Evolutionary conservation across 352 stramenopile genomes (phyloP).

Genomic region (Pythium graminicola): DNA sequence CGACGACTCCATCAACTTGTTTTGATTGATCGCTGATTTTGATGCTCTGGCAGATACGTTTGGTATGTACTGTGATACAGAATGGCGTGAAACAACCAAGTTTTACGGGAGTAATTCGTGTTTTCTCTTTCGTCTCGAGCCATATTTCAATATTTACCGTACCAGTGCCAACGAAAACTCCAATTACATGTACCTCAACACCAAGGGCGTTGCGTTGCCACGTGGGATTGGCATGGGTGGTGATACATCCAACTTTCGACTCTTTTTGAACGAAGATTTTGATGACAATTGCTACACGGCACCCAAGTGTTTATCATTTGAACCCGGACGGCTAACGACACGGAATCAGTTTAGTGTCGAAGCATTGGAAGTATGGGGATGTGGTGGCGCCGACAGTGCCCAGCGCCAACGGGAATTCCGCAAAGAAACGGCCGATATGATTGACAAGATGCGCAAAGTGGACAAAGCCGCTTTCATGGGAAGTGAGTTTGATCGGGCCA

Average conservation of each 20-base stretch:
- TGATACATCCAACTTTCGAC: slow-evolving; percentile 59
- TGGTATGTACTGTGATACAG: slow-evolving; percentile 80
- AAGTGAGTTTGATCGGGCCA: slow-evolving; percentile 79
- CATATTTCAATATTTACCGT: slow-evolving; percentile 57
- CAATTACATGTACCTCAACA: slow-evolving; percentile 87
- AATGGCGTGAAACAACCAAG: slow-evolving; percentile 77
- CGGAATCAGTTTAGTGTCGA: slow-evolving; percentile 57
- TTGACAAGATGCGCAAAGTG: slow-evolving; percentile 76
- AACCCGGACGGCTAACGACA: slow-evolving; percentile 50
- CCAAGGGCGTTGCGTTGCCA: slow-evolving; percentile 68
- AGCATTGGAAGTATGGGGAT: slow-evolving; percentile 75
- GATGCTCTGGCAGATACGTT: slow-evolving; percentile 46
- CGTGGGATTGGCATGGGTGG: slow-evolving; percentile 73
- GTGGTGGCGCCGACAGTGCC: slow-evolving; percentile 51
- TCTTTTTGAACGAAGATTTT: slow-evolving; percentile 82
- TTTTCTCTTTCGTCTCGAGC: slow-evolving; percentile 69
- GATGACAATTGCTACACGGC: slow-evolving; percentile 79
- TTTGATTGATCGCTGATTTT: too few relatives aligned
- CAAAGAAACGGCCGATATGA: slow-evolving; percentile 75
- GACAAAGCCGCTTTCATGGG: slow-evolving; percentile 82
- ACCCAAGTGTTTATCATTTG: slow-evolving; percentile 67
- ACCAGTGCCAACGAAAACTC: slow-evolving; percentile 38
- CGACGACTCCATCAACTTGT: slow-evolving; percentile 1
- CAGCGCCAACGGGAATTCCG: slow-evolving; percentile 53
- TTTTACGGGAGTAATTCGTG: slow-evolving; percentile 78